A percentile compares a stretch with the other conserved stretches of the same genome.
phyloP scores from a whole-genome alignment of 208 protist genomes.

The Phytomonas sp. region DNA sequence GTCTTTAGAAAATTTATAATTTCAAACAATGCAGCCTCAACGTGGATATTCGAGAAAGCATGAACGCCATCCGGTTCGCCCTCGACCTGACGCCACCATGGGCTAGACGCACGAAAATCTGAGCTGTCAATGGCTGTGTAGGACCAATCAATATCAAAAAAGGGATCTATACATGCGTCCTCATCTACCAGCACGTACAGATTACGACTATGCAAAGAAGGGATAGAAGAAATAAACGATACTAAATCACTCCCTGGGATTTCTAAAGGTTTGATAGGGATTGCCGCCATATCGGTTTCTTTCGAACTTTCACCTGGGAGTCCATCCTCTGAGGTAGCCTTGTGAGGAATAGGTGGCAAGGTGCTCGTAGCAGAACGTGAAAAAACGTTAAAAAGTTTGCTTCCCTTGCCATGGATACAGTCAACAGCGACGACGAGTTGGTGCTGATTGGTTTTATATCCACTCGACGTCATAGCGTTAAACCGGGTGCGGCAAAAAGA shows the following conservation, averaged over 20 bases:
- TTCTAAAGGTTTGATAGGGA: neutral
- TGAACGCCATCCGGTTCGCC: neutral
- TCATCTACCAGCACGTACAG: conserved; percentile 78
- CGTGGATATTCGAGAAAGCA: neutral
- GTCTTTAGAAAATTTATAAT: conserved; percentile 28
- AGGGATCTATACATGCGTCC: conserved; percentile 58
- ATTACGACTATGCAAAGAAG: conserved; percentile 33
- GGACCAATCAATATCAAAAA: conserved; percentile 75
- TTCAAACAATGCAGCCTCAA: conserved; percentile 34
- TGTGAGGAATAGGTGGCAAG: neutral
- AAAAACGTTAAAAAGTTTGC: conserved; percentile 70
- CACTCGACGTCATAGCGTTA: conserved; percentile 41
- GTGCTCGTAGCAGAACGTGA: conserved; percentile 10
- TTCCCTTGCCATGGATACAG: conserved; percentile 27
- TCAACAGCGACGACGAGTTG: conserved; percentile 46
- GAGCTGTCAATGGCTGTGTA: conserved; percentile 8
- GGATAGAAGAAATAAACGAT: conserved; percentile 46
- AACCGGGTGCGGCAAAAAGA: conserved; percentile 59
- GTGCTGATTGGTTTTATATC: conserved; percentile 30
- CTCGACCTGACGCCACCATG: neutral
- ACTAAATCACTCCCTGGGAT: conserved; percentile 17
- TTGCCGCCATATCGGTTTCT: neutral
- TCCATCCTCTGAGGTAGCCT: neutral
- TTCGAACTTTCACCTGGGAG: neutral
- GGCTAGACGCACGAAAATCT: neutral